phyloP scores from a whole-genome alignment of 2,329 filamentous ascomycete species.

The Penicillium sp. region DNA sequence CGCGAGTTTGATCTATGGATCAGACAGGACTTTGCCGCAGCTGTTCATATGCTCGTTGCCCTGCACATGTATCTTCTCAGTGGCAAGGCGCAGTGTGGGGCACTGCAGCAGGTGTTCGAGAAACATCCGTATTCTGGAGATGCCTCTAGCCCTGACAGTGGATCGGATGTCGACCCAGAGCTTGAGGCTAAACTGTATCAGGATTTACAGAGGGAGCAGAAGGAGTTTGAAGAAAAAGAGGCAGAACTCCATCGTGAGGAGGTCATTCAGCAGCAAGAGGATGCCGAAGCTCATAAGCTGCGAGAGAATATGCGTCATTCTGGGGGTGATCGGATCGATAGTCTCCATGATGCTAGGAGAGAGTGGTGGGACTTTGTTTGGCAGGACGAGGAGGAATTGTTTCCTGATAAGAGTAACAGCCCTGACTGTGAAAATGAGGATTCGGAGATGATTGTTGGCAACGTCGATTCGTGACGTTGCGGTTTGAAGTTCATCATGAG shows the following conservation, averaged over 20 bases:
- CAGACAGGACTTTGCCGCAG: constrained; percentile 18
- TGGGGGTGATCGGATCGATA: constrained; percentile 10
- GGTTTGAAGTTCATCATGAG: background rate
- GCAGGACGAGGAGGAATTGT: constrained; percentile 11
- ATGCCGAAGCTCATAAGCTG: constrained; percentile 2
- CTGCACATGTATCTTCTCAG: constrained; percentile 27
- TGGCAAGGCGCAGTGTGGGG: constrained; percentile 22
- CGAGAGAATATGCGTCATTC: constrained; percentile 13
- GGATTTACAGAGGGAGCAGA: constrained; percentile 9
- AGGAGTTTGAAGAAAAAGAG: constrained; percentile 10
- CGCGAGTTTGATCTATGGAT: constrained; percentile 28
- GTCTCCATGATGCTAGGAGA: constrained; percentile 11
- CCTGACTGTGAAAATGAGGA: constrained; percentile 13
- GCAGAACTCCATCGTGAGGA: constrained; percentile 8
- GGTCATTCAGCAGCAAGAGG: constrained; percentile 7
- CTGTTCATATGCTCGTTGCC: constrained; percentile 17
- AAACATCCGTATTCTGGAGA: constrained; percentile 14
- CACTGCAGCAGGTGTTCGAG: constrained; percentile 21
- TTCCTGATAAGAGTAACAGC: background rate
- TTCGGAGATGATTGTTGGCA: background rate
- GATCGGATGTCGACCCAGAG: background rate
- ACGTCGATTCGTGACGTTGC: background rate
- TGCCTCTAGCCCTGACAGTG: background rate
- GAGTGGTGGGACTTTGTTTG: constrained; percentile 25
- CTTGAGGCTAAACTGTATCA: background rate